phyloP scores from a whole-genome alignment of 805 yeast species.

The Ascoidea tarda region DNA sequence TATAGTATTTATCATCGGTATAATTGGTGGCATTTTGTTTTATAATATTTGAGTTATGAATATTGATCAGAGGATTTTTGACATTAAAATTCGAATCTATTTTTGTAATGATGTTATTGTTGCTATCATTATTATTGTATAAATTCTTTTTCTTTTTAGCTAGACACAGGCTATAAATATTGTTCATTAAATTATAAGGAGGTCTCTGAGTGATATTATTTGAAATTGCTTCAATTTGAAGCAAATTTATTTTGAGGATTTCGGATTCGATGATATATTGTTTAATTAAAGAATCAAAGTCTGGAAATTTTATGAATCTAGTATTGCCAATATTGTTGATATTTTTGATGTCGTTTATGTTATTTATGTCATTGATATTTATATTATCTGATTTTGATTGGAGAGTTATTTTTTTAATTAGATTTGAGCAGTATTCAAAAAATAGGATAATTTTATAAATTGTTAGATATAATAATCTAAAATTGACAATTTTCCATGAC shows the following conservation, averaged over 20 bases:
- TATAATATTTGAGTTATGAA: not conserved
- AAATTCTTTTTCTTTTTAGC: not conserved
- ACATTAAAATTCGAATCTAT: not conserved
- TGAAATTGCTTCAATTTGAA: not conserved
- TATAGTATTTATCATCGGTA: not conserved
- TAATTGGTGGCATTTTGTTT: not conserved
- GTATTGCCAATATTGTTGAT: not conserved
- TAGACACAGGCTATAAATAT: not conserved
- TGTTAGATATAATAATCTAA: constrained; percentile 4
- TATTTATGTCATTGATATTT: not conserved
- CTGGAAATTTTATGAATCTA: not conserved
- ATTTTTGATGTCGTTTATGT: not conserved
- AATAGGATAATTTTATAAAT: constrained; percentile 3
- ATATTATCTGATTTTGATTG: not conserved
- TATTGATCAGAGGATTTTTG: not conserved
- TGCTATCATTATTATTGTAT: not conserved
- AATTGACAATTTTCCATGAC: constrained; percentile 6
- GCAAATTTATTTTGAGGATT: too few relatives aligned
- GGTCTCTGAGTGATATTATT: not conserved
- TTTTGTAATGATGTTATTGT: not conserved
- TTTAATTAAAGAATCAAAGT: not conserved
- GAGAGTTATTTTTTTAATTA: constrained; percentile 1
- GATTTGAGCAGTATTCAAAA: constrained; percentile 6
- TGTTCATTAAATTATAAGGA: not conserved
- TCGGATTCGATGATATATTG: not conserved